Conservation (phyloP, 345 rosid genomes). For the Hibiscus tridactylites region DNA sequence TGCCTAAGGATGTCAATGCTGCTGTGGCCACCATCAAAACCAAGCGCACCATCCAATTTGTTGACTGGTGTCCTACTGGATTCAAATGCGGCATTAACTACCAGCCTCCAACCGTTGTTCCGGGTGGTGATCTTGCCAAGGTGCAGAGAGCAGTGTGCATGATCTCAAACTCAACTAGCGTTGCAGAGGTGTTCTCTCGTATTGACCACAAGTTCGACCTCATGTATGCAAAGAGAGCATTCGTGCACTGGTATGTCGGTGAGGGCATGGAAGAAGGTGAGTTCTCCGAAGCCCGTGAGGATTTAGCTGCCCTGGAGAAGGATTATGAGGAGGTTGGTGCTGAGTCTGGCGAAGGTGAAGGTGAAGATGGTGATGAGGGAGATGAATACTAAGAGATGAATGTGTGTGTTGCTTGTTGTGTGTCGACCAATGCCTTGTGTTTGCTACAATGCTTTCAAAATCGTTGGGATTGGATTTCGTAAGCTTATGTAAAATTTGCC, state of each 20-base stretch:
- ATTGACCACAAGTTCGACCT: conserved; percentile 46
- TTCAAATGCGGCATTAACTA: conserved; percentile 43
- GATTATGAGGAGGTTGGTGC: conserved; percentile 49
- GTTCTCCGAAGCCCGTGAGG: conserved; percentile 49
- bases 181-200: conserved; percentile 39
- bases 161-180: conserved; percentile 44
- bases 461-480: neutral
- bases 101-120: conserved; percentile 49
- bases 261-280: conserved; percentile 55
- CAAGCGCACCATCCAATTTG: conserved; percentile 37
- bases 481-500: too few relatives aligned
- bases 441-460: neutral
- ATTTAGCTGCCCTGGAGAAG: conserved; percentile 40
- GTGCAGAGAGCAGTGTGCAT: conserved; percentile 46
- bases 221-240: conserved; percentile 45
- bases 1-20: conserved; percentile 39
- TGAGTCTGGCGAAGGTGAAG: conserved; percentile 40
- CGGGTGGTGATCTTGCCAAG: conserved; percentile 41
- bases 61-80: conserved; percentile 46
- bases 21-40: conserved; percentile 43
- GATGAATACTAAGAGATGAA: conserved; percentile 19
- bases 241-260: conserved; percentile 50
- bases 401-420: neutral
- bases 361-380: conserved; percentile 38
- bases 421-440: neutral